phyloP scores from a whole-genome alignment of 2,329 filamentous ascomycete species.

The Fusarium tjaetaba region DNA sequence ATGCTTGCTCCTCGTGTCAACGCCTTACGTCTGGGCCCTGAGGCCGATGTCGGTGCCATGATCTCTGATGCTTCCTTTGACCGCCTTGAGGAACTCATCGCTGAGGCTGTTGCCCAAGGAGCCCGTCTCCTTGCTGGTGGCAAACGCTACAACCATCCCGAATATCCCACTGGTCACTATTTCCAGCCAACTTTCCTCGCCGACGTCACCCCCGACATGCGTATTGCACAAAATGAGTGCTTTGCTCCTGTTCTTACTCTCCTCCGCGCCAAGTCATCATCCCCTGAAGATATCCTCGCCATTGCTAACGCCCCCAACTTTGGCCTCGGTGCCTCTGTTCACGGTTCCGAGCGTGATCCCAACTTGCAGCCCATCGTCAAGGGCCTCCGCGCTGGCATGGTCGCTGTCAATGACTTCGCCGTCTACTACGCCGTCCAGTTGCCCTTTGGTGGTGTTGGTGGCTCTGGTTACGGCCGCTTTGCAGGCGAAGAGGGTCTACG shows the following conservation, averaged over 20 bases:
- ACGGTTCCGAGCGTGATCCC: constrained; percentile 72
- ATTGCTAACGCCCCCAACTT: constrained; percentile 88
- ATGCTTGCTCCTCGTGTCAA: constrained; percentile 79
- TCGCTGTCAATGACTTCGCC: constrained; percentile 95
- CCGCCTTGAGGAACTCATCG: constrained; percentile 79
- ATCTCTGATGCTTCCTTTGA: constrained; percentile 82
- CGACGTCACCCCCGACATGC: constrained; percentile 88
- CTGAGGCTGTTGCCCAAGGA: constrained; percentile 79
- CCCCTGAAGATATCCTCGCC: constrained; percentile 70
- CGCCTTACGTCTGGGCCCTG: constrained; percentile 78
- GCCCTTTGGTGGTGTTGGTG: constrained; percentile 91
- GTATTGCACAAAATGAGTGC: constrained; percentile 87
- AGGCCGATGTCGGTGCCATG: constrained; percentile 87
- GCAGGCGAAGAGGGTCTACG: constrained; percentile 89
- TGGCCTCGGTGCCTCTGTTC: constrained; percentile 89
- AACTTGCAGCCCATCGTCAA: constrained; percentile 72
- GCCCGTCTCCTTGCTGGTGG: constrained; percentile 87
- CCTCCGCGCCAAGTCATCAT: constrained; percentile 75
- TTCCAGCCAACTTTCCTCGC: constrained; percentile 90
- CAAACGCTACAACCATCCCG: constrained; percentile 74
- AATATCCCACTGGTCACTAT: constrained; percentile 84
- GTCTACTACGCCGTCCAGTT: constrained; percentile 93
- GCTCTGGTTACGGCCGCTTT: constrained; percentile 92
- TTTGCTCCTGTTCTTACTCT: constrained; percentile 92
- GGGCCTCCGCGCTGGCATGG: constrained; percentile 84